A percentile compares a stretch with the other conserved stretches of the same genome.
Evolutionary conservation across 2,329 filamentous ascomycete species (phyloP).

Genomic region (Bipolaris cookei): DNA sequence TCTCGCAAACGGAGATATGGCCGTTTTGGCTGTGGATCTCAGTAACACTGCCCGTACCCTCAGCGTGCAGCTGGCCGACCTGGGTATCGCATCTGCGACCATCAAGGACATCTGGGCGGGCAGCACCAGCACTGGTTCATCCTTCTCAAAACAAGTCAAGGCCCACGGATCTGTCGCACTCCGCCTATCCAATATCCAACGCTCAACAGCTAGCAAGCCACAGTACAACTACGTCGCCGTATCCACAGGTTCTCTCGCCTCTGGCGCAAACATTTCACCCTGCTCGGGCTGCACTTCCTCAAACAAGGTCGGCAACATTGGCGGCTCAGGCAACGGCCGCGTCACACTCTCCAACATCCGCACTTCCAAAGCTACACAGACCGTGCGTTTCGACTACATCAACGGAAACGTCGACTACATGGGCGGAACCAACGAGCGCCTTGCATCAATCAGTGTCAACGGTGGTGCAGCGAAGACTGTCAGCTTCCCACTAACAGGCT

Average conservation of each 20-base stretch:
- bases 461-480: slow-evolving; percentile 25
- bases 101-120: slow-evolving; percentile 30
- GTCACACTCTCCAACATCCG: slow-evolving; percentile 28
- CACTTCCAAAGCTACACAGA: slow-evolving; percentile 23
- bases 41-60: slow-evolving; percentile 25
- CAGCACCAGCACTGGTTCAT: slow-evolving; percentile 13
- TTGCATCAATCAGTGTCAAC: slow-evolving; percentile 28
- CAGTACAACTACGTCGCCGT: slow-evolving; percentile 26
- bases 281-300: slow-evolving; percentile 26
- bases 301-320: slow-evolving; percentile 28
- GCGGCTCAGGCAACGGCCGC: slow-evolving; percentile 21
- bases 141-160: slow-evolving; percentile 27
- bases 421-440: slow-evolving; percentile 25
- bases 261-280: slow-evolving; percentile 20
- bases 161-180: slow-evolving; percentile 25
- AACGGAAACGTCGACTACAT: slow-evolving; percentile 27
- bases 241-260: slow-evolving; percentile 22
- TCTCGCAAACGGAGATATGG: slow-evolving; percentile 28
- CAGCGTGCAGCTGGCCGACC: slow-evolving; percentile 19
- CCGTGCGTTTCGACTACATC: slow-evolving; percentile 27
- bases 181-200: slow-evolving; percentile 26
- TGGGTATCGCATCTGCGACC: slow-evolving; percentile 23
- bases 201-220: slow-evolving; percentile 11
- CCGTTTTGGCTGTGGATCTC: slow-evolving; percentile 26
- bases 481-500: slow-evolving; percentile 28